These are phyloP conservation scores for Adenanthera pavonina DNA, from an alignment of 306 rosid species.

Conservation along the genomic window DNA sequence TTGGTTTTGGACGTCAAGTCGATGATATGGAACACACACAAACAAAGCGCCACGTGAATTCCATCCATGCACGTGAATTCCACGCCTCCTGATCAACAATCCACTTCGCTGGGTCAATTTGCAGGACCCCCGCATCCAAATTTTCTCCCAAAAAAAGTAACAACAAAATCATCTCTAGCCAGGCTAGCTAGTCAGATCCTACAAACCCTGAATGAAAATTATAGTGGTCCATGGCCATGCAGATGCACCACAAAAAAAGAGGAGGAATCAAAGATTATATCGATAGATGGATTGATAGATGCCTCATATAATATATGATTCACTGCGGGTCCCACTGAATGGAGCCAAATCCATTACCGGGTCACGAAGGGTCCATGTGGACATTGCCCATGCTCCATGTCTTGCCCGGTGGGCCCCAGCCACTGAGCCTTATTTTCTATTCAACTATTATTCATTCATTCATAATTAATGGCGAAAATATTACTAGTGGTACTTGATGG, in stretches of 20 bases:
- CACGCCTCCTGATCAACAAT: slow-evolving; percentile 13
- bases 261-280: not conserved
- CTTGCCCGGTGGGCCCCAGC: not conserved
- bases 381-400: slow-evolving; percentile 35
- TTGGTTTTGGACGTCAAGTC: not conserved
- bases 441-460: not conserved
- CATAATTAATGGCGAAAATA: not conserved
- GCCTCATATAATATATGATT: not conserved
- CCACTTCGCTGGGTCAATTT: slow-evolving; percentile 26
- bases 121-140: slow-evolving; percentile 14
- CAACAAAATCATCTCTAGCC: not conserved
- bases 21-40: not conserved
- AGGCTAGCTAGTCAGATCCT: too few species aligned
- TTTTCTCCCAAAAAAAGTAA: not conserved
- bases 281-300: not conserved
- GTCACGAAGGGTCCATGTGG: slow-evolving; percentile 50
- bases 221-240: not conserved
- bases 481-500: not conserved
- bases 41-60: slow-evolving; percentile 51
- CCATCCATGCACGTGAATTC: slow-evolving; percentile 50
- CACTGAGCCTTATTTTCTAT: not conserved
- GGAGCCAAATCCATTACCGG: slow-evolving; percentile 29
- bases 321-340: slow-evolving; percentile 43
- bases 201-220: not conserved
- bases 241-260: slow-evolving; percentile 30